A percentile compares a stretch with the other conserved stretches of the same genome.
These are phyloP conservation scores for Pseudocercospora fijiensis DNA, from an alignment of 2,329 filamentous ascomycete genomes.

Conservation along the genomic window DNA sequence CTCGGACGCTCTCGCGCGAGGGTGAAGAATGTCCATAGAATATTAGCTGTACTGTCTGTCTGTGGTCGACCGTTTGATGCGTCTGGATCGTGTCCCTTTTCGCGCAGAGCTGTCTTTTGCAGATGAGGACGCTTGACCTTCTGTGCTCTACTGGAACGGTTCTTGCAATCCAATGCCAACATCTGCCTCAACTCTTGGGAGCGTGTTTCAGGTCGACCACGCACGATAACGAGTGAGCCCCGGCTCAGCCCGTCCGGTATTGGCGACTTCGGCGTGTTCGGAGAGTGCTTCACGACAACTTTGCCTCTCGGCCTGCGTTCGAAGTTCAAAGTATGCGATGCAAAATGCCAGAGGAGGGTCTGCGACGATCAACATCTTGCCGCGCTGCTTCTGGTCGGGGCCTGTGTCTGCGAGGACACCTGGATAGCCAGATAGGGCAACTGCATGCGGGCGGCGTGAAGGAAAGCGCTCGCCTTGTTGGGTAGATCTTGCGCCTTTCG, in stretches of 20 bases:
- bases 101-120: too few species aligned
- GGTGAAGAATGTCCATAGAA: too few species aligned
- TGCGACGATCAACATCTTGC: neutral
- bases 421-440: conserved; percentile 14
- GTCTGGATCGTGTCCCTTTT: too few species aligned
- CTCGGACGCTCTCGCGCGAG: too few species aligned
- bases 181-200: too few species aligned
- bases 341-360: neutral
- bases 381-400: conserved; percentile 1
- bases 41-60: too few species aligned
- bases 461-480: conserved; percentile 1
- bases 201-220: too few species aligned
- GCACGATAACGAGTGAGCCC: neutral
- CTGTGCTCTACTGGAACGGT: too few species aligned
- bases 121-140: too few species aligned
- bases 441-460: conserved; percentile 2
- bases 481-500: conserved; percentile 9
- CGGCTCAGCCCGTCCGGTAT: neutral
- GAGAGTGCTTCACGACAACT: neutral
- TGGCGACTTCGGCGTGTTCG: conserved; percentile 4
- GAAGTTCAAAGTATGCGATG: neutral
- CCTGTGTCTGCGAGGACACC: neutral
- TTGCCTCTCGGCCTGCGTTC: neutral
- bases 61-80: too few species aligned
- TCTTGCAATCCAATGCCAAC: too few species aligned